Percentiles rank a stretch among this genome's conserved stretches.
Conservation (phyloP, 306 rosid species). For the Trifolium dubium region DNA sequence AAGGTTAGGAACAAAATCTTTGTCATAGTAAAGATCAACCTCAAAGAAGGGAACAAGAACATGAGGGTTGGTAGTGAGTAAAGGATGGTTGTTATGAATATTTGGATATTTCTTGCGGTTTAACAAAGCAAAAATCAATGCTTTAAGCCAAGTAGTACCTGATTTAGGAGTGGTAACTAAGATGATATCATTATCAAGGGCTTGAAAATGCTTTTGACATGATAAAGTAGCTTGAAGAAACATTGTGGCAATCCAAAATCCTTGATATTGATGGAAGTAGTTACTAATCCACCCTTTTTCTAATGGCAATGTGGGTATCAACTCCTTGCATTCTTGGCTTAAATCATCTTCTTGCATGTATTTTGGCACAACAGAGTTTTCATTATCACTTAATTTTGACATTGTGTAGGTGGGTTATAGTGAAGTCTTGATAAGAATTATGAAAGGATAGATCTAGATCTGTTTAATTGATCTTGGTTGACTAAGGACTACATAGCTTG, state of each 20-base stretch:
- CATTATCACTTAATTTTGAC: background rate
- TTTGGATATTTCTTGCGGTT: constrained; percentile 19
- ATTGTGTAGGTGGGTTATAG: no score
- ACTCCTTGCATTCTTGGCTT: background rate
- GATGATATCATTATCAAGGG: background rate
- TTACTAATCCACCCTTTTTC: background rate
- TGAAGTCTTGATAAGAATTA: no score
- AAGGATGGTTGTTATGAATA: constrained; percentile 11
- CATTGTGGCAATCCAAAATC: background rate
- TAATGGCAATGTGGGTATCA: background rate
- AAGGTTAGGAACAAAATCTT: background rate
- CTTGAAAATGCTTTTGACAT: constrained; percentile 23
- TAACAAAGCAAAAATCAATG: constrained; percentile 15
- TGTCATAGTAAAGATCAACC: background rate
- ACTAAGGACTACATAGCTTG: background rate
- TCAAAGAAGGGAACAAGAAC: background rate
- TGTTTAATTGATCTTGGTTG: background rate
- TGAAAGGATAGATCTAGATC: background rate
- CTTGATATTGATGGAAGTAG: background rate
- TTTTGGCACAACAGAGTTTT: background rate
- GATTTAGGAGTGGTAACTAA: constrained; percentile 24
- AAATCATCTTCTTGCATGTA: background rate
- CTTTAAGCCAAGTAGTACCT: constrained; percentile 41
- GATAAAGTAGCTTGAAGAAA: constrained; percentile 1
- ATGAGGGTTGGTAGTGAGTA: constrained; percentile 21